Percentiles rank a stretch among this genome's conserved stretches.
phyloP scores from a whole-genome alignment of 192 early-diverging fungal genomes.

The Phycomyces blakesleeanus region DNA sequence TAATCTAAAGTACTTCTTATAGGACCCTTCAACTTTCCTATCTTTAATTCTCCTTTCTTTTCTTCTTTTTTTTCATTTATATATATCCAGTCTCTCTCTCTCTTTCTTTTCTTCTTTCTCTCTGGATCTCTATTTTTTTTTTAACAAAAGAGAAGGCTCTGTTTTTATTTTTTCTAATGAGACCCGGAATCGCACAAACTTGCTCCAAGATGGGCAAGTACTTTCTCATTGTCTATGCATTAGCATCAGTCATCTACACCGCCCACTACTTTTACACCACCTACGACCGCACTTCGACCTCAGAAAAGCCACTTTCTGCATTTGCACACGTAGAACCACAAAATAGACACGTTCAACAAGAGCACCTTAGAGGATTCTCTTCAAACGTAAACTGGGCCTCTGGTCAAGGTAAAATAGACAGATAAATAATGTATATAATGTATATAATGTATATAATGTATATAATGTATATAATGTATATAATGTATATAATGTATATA shows the following conservation, averaged over 20 bases:
- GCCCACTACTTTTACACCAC: constrained; percentile 16
- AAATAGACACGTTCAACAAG: constrained; percentile 5
- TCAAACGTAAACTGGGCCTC: background rate
- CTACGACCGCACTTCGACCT: background rate
- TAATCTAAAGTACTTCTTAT: too few species aligned
- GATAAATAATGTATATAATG: background rate
- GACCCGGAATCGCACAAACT: constrained; percentile 8
- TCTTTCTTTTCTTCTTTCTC: constrained; percentile 1
- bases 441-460: too few species aligned
- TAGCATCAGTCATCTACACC: constrained; percentile 27
- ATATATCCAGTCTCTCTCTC: background rate
- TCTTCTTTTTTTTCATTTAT: too few species aligned
- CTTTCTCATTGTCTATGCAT: constrained; percentile 27
- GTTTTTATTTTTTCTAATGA: background rate
- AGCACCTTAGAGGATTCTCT: background rate
- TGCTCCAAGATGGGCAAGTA: constrained; percentile 15
- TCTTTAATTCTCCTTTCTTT: too few species aligned
- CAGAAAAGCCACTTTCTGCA: background rate
- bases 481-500: too few species aligned
- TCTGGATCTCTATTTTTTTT: constrained; percentile 1
- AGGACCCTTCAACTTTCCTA: too few species aligned
- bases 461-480: too few species aligned
- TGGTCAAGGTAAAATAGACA: constrained; percentile 5
- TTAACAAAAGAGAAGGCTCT: too few species aligned
- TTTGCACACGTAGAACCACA: background rate